phyloP scores from a whole-genome alignment of 805 yeast genomes.

The Yarrowia sp. region DNA sequence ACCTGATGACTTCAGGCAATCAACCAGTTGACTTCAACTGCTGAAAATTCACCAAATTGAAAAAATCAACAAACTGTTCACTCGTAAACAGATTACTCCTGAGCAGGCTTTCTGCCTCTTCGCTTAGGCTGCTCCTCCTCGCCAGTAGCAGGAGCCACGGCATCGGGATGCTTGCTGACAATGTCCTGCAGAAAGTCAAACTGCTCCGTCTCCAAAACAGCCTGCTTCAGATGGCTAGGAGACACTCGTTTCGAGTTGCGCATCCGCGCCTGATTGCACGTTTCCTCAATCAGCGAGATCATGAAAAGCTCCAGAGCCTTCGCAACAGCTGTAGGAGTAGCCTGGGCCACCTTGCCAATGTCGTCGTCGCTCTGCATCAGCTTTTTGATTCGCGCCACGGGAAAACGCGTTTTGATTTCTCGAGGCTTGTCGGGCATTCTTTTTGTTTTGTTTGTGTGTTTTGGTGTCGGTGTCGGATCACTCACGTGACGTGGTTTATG shows the following conservation, averaged over 20 bases:
- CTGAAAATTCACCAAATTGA: too few relatives aligned
- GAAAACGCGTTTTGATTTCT: constrained; percentile 45
- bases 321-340: constrained; percentile 97
- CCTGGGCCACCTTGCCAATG: constrained; percentile 97
- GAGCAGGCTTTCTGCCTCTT: constrained; percentile 26
- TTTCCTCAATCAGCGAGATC: constrained; percentile 82
- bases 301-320: constrained; percentile 90
- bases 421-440: constrained; percentile 19
- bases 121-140: constrained; percentile 28
- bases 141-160: constrained; percentile 35
- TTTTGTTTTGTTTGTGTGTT: neutral
- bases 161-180: constrained; percentile 57
- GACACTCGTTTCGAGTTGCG: constrained; percentile 77
- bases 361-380: constrained; percentile 98
- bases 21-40: too few relatives aligned
- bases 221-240: constrained; percentile 77
- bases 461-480: too few relatives aligned
- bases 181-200: constrained; percentile 89
- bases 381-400: constrained; percentile 83
- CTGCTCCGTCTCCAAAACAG: constrained; percentile 81
- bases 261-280: constrained; percentile 71
- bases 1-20: too few relatives aligned
- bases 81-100: neutral
- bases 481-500: neutral
- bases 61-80: too few relatives aligned